Base-by-base conservation (phyloP, 352 stramenopile genomes). In the Globisporangium apiculatum region DNA sequence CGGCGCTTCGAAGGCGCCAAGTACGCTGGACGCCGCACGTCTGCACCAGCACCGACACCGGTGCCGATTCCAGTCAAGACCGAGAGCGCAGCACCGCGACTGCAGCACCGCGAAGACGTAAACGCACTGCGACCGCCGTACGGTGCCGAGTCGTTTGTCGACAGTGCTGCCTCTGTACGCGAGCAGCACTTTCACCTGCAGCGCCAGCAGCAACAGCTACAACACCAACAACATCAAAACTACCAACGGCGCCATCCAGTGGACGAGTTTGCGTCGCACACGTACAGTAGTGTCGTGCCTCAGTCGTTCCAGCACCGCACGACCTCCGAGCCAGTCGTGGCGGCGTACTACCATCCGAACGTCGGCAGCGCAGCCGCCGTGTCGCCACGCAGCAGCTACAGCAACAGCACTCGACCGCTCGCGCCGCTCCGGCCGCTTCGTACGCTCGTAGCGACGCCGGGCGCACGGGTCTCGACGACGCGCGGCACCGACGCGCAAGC, bases 1-100 rank as follows among this genome's bases (percentile, higher is more conserved):
- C 57, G 57, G n/a, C 57, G 57, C 9, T 62, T 62, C 8, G 58
- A 64, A 37, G 58, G 53, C 9, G 53, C 58, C 17, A 62, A 62
- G 17, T 15, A 57, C 43, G 50, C 57, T 3, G 10, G 35, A 4
- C 31, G 46, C 11, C 50, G 56, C 11, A 31, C 24, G 40, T 43
- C 40, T 8, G 40, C 40, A 43, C 40, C 2, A 31, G 40, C 40
- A 43, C 7, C 4, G 40, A 3, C 40, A 43, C 7, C 40, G 40
- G 7, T 43, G 40, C 36, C 45, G 45, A 49, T n/a, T 7, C 15
- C 14, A 14, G 17, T 17, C 15, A 49, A 49, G 45, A 35, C 15
- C 15, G 14, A 49, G 45, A n/a, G 24, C 15, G 14, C 15, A 35
- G 8, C 45, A 24, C 2, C 7, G 5, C 14, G 45, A 12, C 45